Percentiles rank a stretch among this genome's conserved stretches.
Evolutionary conservation across 768 basidiomycete species (phyloP).

Genomic region (Boletus rex-veris): DNA sequence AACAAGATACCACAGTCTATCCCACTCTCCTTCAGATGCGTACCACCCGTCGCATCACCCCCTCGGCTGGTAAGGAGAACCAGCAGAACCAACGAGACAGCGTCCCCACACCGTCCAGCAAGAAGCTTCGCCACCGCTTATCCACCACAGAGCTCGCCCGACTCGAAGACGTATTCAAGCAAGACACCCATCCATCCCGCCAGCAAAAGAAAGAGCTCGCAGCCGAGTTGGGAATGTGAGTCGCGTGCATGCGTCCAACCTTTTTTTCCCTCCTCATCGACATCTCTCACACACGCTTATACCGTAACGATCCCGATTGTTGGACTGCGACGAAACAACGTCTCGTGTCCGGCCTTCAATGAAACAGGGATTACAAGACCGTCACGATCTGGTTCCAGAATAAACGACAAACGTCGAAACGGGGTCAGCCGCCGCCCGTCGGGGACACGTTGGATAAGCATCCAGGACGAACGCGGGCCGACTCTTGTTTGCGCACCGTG

Average conservation of each 20-base stretch:
- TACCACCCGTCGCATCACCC: constrained; percentile 22
- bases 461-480: constrained; percentile 3
- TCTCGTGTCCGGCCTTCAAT: too few species aligned
- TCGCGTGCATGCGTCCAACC: not conserved
- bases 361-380: constrained; percentile 41
- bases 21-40: constrained; percentile 26
- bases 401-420: constrained; percentile 58
- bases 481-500: constrained; percentile 26
- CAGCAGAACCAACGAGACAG: not conserved
- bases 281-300: too few species aligned
- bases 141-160: constrained; percentile 27
- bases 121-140: constrained; percentile 38
- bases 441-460: not conserved
- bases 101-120: constrained; percentile 5
- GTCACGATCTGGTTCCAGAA: constrained; percentile 82
- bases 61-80: constrained; percentile 18
- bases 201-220: constrained; percentile 30
- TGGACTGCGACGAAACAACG: too few species aligned
- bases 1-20: constrained; percentile 20
- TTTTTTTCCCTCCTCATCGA: too few species aligned
- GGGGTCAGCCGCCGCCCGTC: constrained; percentile 8
- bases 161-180: constrained; percentile 27
- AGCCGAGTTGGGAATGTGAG: constrained; percentile 28
- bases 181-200: constrained; percentile 30
- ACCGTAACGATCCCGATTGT: too few species aligned